These are phyloP conservation scores for Aspergillus novoparasiticus DNA, from an alignment of 2,329 filamentous ascomycete genomes.

Conservation along the genomic window DNA sequence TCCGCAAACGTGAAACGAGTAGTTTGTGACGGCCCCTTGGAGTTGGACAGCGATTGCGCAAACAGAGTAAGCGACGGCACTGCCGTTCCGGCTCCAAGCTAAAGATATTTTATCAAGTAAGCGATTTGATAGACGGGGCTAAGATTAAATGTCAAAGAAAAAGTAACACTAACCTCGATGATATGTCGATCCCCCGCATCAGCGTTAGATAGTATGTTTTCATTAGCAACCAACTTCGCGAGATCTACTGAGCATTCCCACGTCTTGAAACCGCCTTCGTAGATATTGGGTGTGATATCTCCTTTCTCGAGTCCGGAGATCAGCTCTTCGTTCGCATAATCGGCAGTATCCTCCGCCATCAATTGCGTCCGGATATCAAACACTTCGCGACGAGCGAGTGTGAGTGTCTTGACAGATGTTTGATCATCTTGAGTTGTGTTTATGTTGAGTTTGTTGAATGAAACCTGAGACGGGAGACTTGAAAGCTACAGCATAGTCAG, in stretches of 20 bases:
- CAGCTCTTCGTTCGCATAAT: conserved; percentile 46
- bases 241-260: conserved; percentile 68
- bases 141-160: background rate
- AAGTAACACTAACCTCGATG: conserved; percentile 35
- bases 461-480: conserved; percentile 61
- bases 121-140: background rate
- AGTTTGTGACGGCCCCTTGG: conserved; percentile 19
- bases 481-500: conserved; percentile 46
- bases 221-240: conserved; percentile 41
- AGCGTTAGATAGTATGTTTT: conserved; percentile 16
- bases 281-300: conserved; percentile 62
- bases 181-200: conserved; percentile 40
- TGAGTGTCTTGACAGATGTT: conserved; percentile 16
- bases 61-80: conserved; percentile 60
- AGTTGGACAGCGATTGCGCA: conserved; percentile 49
- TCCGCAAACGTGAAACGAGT: conserved; percentile 61
- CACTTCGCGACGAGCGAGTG: conserved; percentile 60
- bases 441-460: conserved; percentile 57
- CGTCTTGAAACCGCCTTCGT: conserved; percentile 70
- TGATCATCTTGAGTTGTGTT: conserved; percentile 24
- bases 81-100: conserved; percentile 66
- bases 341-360: conserved; percentile 58
- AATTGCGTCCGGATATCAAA: conserved; percentile 66
- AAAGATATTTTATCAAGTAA: background rate
- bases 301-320: conserved; percentile 55